A percentile compares a stretch with the other conserved stretches of the same genome.
phyloP scores from a whole-genome alignment of 352 stramenopile genomes.

The Salisapilia sapeloensis region DNA sequence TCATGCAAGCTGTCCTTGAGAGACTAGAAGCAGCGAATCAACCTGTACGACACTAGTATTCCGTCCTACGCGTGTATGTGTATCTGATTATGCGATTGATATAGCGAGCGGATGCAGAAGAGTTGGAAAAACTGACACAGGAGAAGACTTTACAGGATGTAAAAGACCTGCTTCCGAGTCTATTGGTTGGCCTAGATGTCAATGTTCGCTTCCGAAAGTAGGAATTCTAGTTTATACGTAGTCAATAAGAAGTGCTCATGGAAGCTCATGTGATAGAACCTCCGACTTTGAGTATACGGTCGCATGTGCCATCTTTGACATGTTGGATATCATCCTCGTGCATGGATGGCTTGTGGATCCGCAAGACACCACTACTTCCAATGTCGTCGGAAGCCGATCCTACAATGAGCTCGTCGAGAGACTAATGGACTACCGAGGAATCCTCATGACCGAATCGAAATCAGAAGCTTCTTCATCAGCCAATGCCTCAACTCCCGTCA shows the following conservation, averaged over 20 bases:
- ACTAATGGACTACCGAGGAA: slow-evolving; percentile 78
- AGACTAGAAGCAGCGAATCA: slow-evolving; percentile 75
- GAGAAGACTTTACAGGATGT: slow-evolving; percentile 84
- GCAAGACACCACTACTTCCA: slow-evolving; percentile 66
- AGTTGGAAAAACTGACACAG: slow-evolving; percentile 48
- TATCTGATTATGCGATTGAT: not conserved
- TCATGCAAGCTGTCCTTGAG: slow-evolving; percentile 84
- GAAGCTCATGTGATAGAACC: slow-evolving; percentile 17
- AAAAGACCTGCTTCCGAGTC: slow-evolving; percentile 79
- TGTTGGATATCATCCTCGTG: slow-evolving; percentile 89
- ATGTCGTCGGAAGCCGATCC: slow-evolving; percentile 80
- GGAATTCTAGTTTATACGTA: slow-evolving; percentile 1
- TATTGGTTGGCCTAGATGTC: slow-evolving; percentile 95
- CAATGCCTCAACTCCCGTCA: too few species aligned
- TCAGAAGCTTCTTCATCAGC: too few species aligned
- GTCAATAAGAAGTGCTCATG: not conserved
- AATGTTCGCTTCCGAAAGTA: slow-evolving; percentile 94
- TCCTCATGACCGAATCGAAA: slow-evolving; percentile 36
- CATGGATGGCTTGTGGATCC: slow-evolving; percentile 96
- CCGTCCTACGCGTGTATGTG: not conserved
- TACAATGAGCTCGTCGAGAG: slow-evolving; percentile 97
- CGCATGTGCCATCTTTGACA: slow-evolving; percentile 90
- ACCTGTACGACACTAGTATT: slow-evolving; percentile 12
- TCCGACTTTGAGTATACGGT: slow-evolving; percentile 93
- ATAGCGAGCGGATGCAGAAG: slow-evolving; percentile 21